Evolutionary conservation across 2,329 filamentous ascomycete genomes (phyloP).

Genomic region (Fusarium cyanostomum): DNA sequence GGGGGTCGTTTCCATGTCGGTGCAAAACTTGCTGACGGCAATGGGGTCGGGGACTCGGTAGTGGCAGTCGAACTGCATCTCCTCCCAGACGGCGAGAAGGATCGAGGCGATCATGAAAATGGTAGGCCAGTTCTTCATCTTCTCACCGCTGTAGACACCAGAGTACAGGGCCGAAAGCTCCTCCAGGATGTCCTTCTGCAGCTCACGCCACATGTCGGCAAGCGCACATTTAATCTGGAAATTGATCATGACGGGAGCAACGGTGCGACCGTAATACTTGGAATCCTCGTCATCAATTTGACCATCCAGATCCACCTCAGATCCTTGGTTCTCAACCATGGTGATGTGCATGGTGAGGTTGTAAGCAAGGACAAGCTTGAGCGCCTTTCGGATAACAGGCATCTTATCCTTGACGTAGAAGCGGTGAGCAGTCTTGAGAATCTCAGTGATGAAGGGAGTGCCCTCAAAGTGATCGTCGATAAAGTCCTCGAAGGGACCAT

Average conservation of each 20-base stretch:
- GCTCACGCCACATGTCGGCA: conserved; percentile 97
- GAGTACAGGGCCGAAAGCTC: conserved; percentile 93
- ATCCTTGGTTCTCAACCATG: conserved; percentile 88
- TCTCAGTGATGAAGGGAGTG: conserved; percentile 93
- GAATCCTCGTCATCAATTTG: conserved; percentile 87
- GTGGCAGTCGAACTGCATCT: conserved; percentile 99
- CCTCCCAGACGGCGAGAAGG: conserved; percentile 93
- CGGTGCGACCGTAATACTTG: conserved; percentile 87
- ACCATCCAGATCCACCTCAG: conserved; percentile 80
- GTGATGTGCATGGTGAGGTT: conserved; percentile 95
- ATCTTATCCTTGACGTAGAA: conserved; percentile 90
- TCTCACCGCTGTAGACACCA: conserved; percentile 97
- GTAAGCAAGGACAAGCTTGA: conserved; percentile 95
- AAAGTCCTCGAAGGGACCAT: conserved; percentile 90
- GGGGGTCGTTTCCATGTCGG: conserved; percentile 94
- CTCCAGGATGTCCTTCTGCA: conserved; percentile 95
- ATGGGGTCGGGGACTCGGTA: conserved; percentile 88
- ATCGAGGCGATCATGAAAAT: conserved; percentile 98
- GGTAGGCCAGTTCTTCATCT: conserved; percentile 98
- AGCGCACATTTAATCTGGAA: conserved; percentile 98
- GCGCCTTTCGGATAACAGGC: conserved; percentile 90
- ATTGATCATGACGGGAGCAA: conserved; percentile 98
- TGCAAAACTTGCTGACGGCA: conserved; percentile 93
- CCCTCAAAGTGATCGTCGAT: conserved; percentile 97
- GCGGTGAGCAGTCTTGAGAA: conserved; percentile 94